A percentile compares a stretch with the other conserved stretches of the same genome.
Conservation (phyloP, 352 stramenopile genomes). For the Phytophthora ohioensis region DNA sequence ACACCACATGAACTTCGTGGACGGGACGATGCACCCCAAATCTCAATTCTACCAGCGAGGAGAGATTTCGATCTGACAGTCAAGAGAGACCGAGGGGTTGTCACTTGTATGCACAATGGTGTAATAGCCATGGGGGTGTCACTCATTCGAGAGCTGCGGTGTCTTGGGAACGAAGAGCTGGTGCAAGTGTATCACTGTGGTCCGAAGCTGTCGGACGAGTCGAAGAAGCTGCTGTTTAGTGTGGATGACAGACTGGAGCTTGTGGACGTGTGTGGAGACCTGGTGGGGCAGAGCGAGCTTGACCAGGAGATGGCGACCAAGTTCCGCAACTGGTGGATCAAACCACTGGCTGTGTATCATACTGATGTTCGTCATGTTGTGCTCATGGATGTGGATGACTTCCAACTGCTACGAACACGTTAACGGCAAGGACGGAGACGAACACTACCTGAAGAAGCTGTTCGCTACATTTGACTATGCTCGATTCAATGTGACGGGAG, state of each 20-base stretch:
- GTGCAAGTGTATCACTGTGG: constrained; percentile 39
- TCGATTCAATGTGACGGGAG: constrained; percentile 23
- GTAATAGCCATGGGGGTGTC: constrained; percentile 25
- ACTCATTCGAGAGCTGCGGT: constrained; percentile 33
- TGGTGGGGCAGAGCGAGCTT: constrained; percentile 10
- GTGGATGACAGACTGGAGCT: constrained; percentile 25
- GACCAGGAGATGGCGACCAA: constrained; percentile 22
- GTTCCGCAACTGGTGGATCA: constrained; percentile 37
- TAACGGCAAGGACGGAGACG: constrained; percentile 23
- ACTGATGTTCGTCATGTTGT: constrained; percentile 32
- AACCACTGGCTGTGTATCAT: constrained; percentile 31
- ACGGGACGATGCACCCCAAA: constrained; percentile 11
- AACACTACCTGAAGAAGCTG: constrained; percentile 29
- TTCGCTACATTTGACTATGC: constrained; percentile 28
- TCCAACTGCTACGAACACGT: constrained; percentile 32
- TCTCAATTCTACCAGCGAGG: constrained; percentile 21
- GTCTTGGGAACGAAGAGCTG: constrained; percentile 33
- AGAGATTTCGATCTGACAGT: constrained; percentile 14
- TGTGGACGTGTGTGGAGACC: constrained; percentile 29
- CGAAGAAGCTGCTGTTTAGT: constrained; percentile 21
- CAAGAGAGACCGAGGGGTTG: constrained; percentile 5
- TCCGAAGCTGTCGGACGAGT: constrained; percentile 20
- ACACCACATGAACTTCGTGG: background rate
- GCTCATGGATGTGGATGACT: constrained; percentile 36
- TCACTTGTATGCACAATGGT: constrained; percentile 25